Percentiles rank a stretch among this genome's conserved stretches.
Evolutionary conservation across 1,139 yeast species (phyloP).

Genomic region (Suhomyces bribrorum): DNA sequence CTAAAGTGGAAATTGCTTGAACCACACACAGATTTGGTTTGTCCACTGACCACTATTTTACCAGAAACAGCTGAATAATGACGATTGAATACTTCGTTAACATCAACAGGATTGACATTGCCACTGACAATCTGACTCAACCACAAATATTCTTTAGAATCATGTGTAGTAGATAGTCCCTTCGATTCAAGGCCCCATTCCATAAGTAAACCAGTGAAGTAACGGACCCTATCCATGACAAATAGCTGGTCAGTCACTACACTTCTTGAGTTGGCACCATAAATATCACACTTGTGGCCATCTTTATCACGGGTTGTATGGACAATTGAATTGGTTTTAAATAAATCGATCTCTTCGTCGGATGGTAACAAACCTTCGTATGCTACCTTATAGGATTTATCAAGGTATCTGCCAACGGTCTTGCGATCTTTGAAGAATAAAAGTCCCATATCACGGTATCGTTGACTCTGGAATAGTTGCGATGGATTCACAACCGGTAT

Average conservation of each 20-base stretch:
- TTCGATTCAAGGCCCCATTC: slow-evolving; percentile 14
- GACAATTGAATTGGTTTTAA: background rate
- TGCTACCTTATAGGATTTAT: background rate
- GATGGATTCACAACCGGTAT: slow-evolving; percentile 22
- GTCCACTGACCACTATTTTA: slow-evolving; percentile 6
- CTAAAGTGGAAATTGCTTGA: slow-evolving; percentile 14
- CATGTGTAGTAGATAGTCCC: slow-evolving; percentile 2
- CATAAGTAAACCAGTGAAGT: slow-evolving; percentile 12
- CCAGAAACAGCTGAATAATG: slow-evolving; percentile 15
- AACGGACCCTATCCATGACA: slow-evolving; percentile 12
- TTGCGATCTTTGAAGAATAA: slow-evolving; percentile 22
- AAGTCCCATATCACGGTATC: slow-evolving; percentile 19
- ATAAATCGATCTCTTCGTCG: background rate
- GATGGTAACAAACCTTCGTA: slow-evolving; percentile 3
- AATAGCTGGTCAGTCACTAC: slow-evolving; percentile 10
- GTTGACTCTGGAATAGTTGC: slow-evolving; percentile 16
- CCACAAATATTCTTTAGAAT: slow-evolving; percentile 16
- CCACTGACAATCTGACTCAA: slow-evolving; percentile 15
- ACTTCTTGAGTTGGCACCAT: slow-evolving; percentile 1
- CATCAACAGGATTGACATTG: background rate
- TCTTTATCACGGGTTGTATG: background rate
- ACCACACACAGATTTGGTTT: slow-evolving; percentile 13
- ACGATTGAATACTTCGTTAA: slow-evolving; percentile 10
- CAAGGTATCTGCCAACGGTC: slow-evolving; percentile 1
- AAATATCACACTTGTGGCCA: slow-evolving; percentile 1